phyloP scores from a whole-genome alignment of 2,329 filamentous ascomycete species.

The Neocatenulostroma microsporum region DNA sequence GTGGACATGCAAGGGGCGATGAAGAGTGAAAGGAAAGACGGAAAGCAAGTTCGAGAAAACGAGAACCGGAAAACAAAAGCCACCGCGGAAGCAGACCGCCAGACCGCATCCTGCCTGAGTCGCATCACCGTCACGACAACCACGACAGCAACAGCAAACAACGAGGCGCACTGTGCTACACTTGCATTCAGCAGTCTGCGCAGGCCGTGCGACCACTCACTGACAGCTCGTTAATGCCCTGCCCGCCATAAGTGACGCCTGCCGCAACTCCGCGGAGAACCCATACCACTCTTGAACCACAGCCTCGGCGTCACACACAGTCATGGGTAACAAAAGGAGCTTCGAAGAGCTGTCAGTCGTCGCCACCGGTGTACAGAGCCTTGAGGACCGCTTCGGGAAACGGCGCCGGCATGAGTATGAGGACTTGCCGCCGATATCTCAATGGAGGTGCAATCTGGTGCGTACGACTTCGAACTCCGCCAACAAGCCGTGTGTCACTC shows the following conservation, averaged over 20 bases:
- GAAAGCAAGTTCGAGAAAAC: no score
- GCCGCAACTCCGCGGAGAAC: not conserved
- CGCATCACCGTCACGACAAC: no score
- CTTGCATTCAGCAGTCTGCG: not conserved
- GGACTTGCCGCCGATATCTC: conserved; percentile 22
- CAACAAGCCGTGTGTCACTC: not conserved
- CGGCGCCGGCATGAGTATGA: conserved; percentile 14
- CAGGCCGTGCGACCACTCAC: conserved; percentile 1
- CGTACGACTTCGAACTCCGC: conserved; percentile 10
- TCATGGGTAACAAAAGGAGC: conserved; percentile 15
- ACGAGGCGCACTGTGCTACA: conserved; percentile 1
- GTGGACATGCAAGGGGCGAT: no score
- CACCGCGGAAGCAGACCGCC: not conserved
- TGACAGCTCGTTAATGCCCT: conserved; percentile 1
- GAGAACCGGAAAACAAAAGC: no score
- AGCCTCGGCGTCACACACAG: not conserved
- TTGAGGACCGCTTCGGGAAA: conserved; percentile 22
- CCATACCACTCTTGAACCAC: not conserved
- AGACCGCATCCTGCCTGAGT: no score
- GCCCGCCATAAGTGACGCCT: not conserved
- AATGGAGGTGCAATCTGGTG: conserved; percentile 38
- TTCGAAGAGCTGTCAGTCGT: conserved; percentile 17
- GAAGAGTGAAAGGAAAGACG: no score
- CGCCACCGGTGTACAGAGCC: conserved; percentile 19
- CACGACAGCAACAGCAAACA: no score